phyloP scores from a whole-genome alignment of 2,329 filamentous ascomycete genomes.

The Ascochyta koolunga region DNA sequence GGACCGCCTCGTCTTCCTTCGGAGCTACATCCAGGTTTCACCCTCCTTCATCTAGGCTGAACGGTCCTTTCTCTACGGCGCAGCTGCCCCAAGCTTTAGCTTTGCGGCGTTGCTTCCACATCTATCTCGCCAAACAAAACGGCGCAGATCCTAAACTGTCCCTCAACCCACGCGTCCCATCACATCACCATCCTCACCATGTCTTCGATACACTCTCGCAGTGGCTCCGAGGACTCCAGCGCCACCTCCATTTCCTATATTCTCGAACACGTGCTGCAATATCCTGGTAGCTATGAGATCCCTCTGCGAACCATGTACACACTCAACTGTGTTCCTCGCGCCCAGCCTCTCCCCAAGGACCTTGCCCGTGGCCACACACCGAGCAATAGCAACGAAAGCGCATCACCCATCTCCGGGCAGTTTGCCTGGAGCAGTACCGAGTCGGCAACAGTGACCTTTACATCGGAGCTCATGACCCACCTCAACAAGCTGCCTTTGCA shows the following conservation, averaged over 20 bases:
- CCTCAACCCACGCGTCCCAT: background rate
- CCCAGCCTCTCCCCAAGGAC: conserved; percentile 45
- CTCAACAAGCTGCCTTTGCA: conserved; percentile 65
- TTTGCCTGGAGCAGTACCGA: conserved; percentile 44
- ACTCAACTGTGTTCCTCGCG: conserved; percentile 64
- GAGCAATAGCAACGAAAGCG: conserved; percentile 44
- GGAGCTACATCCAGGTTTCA: conserved; percentile 1
- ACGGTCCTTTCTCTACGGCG: conserved; percentile 5
- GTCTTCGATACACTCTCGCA: conserved; percentile 47
- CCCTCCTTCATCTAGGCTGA: conserved; percentile 3
- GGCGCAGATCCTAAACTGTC: conserved; percentile 10
- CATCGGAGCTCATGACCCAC: conserved; percentile 59
- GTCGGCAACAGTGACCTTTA: conserved; percentile 54
- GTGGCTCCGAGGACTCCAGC: conserved; percentile 44
- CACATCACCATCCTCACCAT: conserved; percentile 24
- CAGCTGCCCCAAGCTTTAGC: conserved; percentile 15
- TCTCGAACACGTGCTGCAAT: conserved; percentile 59
- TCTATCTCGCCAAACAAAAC: conserved; percentile 16
- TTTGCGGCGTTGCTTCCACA: conserved; percentile 13
- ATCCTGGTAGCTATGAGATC: conserved; percentile 68
- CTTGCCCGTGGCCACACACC: conserved; percentile 43
- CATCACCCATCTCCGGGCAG: conserved; percentile 39
- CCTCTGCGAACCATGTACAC: conserved; percentile 72
- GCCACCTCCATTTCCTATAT: conserved; percentile 44
- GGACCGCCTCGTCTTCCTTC: conserved; percentile 18